These are phyloP conservation scores for Capsaspora owczarzaki DNA, from an alignment of 78 protist genomes.

Conservation along the genomic window DNA sequence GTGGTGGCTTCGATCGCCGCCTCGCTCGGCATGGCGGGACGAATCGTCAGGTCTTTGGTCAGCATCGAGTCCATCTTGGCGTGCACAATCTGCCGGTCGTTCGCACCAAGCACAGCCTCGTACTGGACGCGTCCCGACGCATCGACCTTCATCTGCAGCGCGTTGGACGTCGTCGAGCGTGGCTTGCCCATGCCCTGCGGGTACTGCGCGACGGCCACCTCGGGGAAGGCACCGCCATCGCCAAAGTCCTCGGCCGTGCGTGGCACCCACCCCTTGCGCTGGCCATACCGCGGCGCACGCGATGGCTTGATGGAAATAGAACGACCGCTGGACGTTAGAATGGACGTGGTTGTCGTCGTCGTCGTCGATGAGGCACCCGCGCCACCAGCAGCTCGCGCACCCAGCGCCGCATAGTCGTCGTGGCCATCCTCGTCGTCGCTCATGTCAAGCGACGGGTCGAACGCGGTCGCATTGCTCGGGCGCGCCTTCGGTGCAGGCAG, in stretches of 20 bases:
- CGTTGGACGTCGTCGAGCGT: background rate
- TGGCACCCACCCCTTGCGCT: background rate
- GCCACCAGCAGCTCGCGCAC: too few species aligned
- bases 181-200: conserved; percentile 81
- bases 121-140: conserved; percentile 28
- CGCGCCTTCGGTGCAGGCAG: too few species aligned
- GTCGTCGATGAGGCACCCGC: too few species aligned
- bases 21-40: conserved; percentile 44
- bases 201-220: conserved; percentile 73
- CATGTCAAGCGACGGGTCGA: too few species aligned
- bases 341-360: too few species aligned
- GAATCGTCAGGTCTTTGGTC: background rate
- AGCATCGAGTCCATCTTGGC: background rate
- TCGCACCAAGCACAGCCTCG: conserved; percentile 21
- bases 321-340: too few species aligned
- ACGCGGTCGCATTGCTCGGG: too few species aligned
- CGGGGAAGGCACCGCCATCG: conserved; percentile 93
- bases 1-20: conserved; percentile 39
- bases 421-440: too few species aligned
- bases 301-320: too few species aligned
- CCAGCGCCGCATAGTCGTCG: too few species aligned
- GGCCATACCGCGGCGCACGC: background rate
- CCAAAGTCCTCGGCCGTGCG: conserved; percentile 61
- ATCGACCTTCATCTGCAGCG: conserved; percentile 23
- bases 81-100: background rate